Evolutionary conservation across 2,329 filamentous ascomycete species (phyloP).

Genomic region (Talaromyces sp.): DNA sequence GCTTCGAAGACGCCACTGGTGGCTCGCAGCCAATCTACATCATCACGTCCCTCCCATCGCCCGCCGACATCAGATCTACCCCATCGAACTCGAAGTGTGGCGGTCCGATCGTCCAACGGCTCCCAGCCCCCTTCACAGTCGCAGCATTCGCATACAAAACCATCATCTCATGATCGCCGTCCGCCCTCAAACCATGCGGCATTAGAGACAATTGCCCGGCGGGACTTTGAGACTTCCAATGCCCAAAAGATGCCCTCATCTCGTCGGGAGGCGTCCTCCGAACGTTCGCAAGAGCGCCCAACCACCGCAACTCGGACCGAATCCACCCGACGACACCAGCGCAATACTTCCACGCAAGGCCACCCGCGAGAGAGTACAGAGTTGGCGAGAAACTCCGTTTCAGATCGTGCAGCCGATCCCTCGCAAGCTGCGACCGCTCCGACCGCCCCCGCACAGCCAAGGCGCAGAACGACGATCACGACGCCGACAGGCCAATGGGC

Average conservation of each 20-base stretch:
- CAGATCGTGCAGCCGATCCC: slow-evolving; percentile 58
- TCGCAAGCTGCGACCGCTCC: slow-evolving; percentile 51
- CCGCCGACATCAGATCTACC: slow-evolving; percentile 46
- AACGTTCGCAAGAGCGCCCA: slow-evolving; percentile 53
- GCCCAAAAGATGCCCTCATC: slow-evolving; percentile 57
- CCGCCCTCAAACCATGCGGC: slow-evolving; percentile 51
- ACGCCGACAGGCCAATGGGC: slow-evolving; percentile 92
- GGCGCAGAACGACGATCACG: slow-evolving; percentile 77
- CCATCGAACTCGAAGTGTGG: slow-evolving; percentile 51
- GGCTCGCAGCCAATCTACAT: slow-evolving; percentile 54
- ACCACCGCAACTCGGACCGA: slow-evolving; percentile 56
- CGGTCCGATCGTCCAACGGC: slow-evolving; percentile 43
- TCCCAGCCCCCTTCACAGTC: slow-evolving; percentile 37
- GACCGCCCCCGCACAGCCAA: slow-evolving; percentile 43
- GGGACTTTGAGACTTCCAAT: slow-evolving; percentile 74
- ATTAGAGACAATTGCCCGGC: slow-evolving; percentile 59
- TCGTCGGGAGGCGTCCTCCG: slow-evolving; percentile 67
- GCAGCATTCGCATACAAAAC: slow-evolving; percentile 40
- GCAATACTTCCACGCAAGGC: slow-evolving; percentile 43
- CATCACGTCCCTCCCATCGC: slow-evolving; percentile 46
- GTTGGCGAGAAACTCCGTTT: slow-evolving; percentile 49
- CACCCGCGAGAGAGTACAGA: slow-evolving; percentile 49
- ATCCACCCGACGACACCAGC: slow-evolving; percentile 48
- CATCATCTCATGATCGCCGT: slow-evolving; percentile 49
- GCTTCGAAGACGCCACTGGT: slow-evolving; percentile 50